These are phyloP conservation scores for Auriculariales sp. DNA, from an alignment of 768 basidiomycete genomes.

Conservation along the genomic window DNA sequence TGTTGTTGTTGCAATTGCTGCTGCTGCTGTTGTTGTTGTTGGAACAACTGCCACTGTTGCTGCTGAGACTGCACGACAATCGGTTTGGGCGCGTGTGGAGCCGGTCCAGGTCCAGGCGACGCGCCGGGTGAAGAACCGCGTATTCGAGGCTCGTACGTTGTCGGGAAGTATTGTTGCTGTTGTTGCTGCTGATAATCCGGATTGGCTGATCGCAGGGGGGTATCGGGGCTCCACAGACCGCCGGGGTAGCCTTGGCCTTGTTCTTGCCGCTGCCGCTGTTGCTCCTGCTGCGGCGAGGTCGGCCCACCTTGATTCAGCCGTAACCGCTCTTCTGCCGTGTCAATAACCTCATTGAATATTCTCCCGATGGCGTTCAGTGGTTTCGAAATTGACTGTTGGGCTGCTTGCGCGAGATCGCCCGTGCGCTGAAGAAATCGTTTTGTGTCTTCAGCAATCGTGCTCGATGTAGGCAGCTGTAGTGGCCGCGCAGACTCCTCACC, in stretches of 20 bases:
- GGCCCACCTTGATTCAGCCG: too few relatives aligned
- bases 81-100: conserved; percentile 12
- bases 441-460: conserved; percentile 51
- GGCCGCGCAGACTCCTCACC: conserved; percentile 86
- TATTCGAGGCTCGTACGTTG: conserved; percentile 65
- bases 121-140: conserved; percentile 22
- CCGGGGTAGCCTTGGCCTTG: too few relatives aligned
- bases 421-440: conserved; percentile 76
- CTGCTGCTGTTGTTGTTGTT: too few relatives aligned
- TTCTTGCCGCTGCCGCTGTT: background rate
- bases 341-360: conserved; percentile 75
- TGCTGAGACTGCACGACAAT: conserved; percentile 9
- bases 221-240: background rate
- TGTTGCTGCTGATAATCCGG: background rate
- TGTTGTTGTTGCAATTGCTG: too few relatives aligned
- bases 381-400: conserved; percentile 53
- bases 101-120: conserved; percentile 18
- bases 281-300: background rate
- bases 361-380: conserved; percentile 80
- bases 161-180: conserved; percentile 21
- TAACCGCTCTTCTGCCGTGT: conserved; percentile 51
- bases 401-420: conserved; percentile 34
- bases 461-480: conserved; percentile 43
- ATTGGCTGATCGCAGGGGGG: background rate
- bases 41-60: too few relatives aligned